These are phyloP conservation scores for Auxenochlorella pyrenoidosa DNA, from an alignment of 139 green algal genomes.

Conservation along the genomic window DNA sequence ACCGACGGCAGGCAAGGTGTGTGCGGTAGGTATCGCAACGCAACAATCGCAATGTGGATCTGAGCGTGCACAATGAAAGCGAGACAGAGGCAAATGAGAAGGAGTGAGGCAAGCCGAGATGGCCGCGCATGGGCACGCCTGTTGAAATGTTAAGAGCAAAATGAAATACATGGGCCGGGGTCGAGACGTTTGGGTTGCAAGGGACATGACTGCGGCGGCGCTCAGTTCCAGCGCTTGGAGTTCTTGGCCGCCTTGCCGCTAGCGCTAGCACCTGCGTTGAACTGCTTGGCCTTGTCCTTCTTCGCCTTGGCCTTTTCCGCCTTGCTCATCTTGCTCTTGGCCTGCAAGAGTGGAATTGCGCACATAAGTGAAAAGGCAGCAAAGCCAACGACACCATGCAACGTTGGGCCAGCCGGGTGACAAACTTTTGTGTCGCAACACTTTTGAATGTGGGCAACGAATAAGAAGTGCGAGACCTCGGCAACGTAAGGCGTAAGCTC, in stretches of 20 bases:
- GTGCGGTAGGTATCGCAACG: too few relatives aligned
- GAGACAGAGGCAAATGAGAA: too few relatives aligned
- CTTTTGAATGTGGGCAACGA: too few relatives aligned
- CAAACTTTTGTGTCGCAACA: too few relatives aligned
- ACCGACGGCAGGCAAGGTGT: too few relatives aligned
- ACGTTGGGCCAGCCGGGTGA: too few relatives aligned
- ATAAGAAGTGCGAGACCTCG: too few relatives aligned
- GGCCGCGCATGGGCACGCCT: too few relatives aligned
- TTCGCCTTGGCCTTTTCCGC: constrained; percentile 86
- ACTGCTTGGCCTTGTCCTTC: constrained; percentile 87
- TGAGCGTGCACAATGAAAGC: too few relatives aligned
- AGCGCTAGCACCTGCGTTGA: constrained; percentile 41
- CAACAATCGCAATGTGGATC: too few relatives aligned
- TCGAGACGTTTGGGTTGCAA: background rate
- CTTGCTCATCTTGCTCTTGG: constrained; percentile 93
- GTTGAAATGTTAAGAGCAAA: background rate
- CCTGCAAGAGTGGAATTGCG: constrained; percentile 44
- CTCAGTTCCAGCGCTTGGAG: constrained; percentile 74
- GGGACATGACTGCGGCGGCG: background rate
- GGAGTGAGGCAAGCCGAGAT: too few relatives aligned
- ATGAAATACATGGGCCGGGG: background rate
- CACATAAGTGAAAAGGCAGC: background rate
- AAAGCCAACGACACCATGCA: background rate
- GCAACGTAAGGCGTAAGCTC: too few relatives aligned
- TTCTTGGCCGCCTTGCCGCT: constrained; percentile 73